Evolutionary conservation across 2,329 filamentous ascomycete genomes (phyloP).

Genomic region (Botrytis fabae): DNA sequence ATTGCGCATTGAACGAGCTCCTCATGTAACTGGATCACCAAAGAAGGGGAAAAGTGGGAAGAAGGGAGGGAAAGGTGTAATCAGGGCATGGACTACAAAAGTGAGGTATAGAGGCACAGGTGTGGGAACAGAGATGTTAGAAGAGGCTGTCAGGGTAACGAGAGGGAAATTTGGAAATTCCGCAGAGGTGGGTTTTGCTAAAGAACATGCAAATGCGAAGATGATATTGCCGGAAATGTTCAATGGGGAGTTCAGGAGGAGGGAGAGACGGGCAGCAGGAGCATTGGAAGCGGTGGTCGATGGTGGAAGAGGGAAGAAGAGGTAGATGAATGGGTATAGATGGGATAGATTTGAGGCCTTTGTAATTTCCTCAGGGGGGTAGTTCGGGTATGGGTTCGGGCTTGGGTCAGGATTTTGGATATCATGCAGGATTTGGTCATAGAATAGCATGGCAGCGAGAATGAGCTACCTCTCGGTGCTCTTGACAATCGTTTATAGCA

Average conservation of each 20-base stretch:
- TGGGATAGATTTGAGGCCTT: not conserved
- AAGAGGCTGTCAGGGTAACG: conserved; percentile 70
- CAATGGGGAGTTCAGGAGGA: conserved; percentile 58
- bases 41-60: conserved; percentile 37
- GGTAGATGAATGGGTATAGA: conserved; percentile 25
- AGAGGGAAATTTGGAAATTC: conserved; percentile 68
- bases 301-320: conserved; percentile 32
- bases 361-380: not conserved
- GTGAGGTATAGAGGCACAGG: conserved; percentile 69
- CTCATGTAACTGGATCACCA: conserved; percentile 30
- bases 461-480: conserved; percentile 4
- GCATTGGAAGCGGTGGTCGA: conserved; percentile 53
- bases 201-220: conserved; percentile 73
- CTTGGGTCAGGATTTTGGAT: not conserved
- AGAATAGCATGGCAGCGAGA: conserved; percentile 8
- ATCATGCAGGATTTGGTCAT: conserved; percentile 5
- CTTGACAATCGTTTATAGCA: conserved; percentile 11
- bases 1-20: conserved; percentile 58
- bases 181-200: conserved; percentile 69
- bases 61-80: conserved; percentile 65
- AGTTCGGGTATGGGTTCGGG: not conserved
- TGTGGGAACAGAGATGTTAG: conserved; percentile 69
- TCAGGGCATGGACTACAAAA: conserved; percentile 81
- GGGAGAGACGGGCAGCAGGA: conserved; percentile 58
- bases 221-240: conserved; percentile 64